These are phyloP conservation scores for Tetracladium setigerum DNA, from an alignment of 495 filamentous ascomycete species.

Conservation along the genomic window DNA sequence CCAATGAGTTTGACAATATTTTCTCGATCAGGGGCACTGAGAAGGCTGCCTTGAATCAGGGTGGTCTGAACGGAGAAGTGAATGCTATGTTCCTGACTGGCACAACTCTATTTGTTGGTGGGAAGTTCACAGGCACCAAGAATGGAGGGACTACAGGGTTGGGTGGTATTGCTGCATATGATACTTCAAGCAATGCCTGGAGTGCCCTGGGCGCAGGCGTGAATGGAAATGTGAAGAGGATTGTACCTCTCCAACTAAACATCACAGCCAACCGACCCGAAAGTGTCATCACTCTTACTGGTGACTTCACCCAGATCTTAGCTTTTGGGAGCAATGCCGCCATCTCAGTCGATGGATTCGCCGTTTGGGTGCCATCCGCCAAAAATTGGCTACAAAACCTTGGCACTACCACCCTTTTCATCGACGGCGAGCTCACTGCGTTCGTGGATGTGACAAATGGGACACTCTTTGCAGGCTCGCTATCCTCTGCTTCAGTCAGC, in stretches of 20 bases:
- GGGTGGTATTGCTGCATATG: conserved; percentile 68
- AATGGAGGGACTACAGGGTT: conserved; percentile 52
- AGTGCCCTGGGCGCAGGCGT: conserved; percentile 76
- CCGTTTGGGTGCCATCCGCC: conserved; percentile 86
- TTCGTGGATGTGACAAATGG: conserved; percentile 49
- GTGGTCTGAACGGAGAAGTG: conserved; percentile 79
- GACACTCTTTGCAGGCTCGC: conserved; percentile 68
- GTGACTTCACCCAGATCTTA: conserved; percentile 66
- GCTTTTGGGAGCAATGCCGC: conserved; percentile 54
- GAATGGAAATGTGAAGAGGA: conserved; percentile 63
- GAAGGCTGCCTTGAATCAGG: conserved; percentile 50
- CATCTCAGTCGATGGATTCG: conserved; percentile 65
- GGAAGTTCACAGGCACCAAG: conserved; percentile 71
- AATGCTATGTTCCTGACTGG: conserved; percentile 57
- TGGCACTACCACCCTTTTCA: conserved; percentile 51
- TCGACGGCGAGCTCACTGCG: conserved; percentile 65
- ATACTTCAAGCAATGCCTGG: conserved; percentile 63
- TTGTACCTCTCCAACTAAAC: conserved; percentile 76
- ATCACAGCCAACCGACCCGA: conserved; percentile 62
- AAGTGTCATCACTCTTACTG: conserved; percentile 69
- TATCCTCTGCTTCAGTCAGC: conserved; percentile 61
- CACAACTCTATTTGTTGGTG: conserved; percentile 70
- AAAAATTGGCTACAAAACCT: conserved; percentile 87
- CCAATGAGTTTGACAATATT: conserved; percentile 58
- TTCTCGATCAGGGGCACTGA: conserved; percentile 61